Conservation (phyloP, 306 rosid species). For the Citrullus amarus region DNA sequence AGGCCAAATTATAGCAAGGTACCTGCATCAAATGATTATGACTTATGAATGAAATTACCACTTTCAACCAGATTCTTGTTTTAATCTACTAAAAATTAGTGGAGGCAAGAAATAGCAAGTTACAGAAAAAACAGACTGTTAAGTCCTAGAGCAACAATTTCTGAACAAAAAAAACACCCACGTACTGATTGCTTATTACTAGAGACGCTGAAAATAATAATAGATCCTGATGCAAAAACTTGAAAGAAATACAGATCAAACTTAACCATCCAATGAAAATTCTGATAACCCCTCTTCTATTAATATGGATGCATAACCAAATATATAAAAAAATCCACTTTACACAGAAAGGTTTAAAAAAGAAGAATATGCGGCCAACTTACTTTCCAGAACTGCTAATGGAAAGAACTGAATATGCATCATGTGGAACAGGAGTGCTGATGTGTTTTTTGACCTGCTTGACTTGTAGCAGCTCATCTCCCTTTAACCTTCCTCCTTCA, state of each 20-base stretch:
- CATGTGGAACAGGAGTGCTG: conserved; percentile 94
- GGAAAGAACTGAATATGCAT: conserved; percentile 92
- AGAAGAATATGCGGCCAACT: conserved; percentile 27
- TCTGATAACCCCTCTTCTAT: background rate
- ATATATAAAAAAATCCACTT: background rate
- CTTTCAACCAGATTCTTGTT: background rate
- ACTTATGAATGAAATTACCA: background rate
- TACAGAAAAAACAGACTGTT: background rate
- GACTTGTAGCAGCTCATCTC: conserved; percentile 86
- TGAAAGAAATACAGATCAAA: background rate
- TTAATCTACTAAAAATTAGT: background rate
- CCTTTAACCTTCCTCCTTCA: conserved; percentile 77
- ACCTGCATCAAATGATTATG: conserved; percentile 43
- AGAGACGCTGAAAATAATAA: background rate
- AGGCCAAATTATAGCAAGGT: conserved; percentile 90
- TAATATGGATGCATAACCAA: background rate
- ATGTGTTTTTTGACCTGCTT: conserved; percentile 91
- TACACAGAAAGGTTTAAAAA: background rate
- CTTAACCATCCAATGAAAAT: background rate
- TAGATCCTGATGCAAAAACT: background rate
- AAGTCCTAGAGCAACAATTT: background rate
- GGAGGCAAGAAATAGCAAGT: background rate
- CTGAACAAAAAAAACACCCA: background rate
- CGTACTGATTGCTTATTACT: background rate
- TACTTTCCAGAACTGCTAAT: conserved; percentile 98